Evolutionary conservation across 139 green algal genomes (phyloP), one percentile per base, ranked within the genome.

Genomic region (Gonium pectorale): DNA sequence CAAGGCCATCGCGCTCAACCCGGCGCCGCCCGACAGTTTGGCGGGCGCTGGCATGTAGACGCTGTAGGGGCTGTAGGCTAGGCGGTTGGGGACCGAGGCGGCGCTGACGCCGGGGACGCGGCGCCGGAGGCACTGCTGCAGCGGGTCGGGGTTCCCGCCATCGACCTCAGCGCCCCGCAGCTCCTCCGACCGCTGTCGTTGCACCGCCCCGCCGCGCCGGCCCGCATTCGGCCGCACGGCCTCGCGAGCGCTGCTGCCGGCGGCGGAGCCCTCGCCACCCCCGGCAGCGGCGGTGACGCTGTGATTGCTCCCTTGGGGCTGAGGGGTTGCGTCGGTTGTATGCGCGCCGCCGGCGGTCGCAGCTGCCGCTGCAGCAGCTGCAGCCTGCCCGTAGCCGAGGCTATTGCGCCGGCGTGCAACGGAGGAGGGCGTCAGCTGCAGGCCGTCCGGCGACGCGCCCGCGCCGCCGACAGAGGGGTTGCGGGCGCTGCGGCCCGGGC

Each of bases 51-150:
- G n/a, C 52, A 33, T 17, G 33, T 46, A 52, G 24, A 43, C 35
- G 35, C 60, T 13, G 49, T 71, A 74, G 31, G 73, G 73, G 43
- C 73, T 81, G 37, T 43, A 26, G 2, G 38, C 38, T 27, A 69
- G 54, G 54, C 73, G 59, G 19, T 69, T 54, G 38, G 73, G 73
- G 38, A 69, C 62, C 24, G 56, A 29, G 56, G 56, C 56, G 21
- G 56, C 56, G 21, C n/a, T 15, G 11, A n/a, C 63, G 24, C 29
- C 35, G 63, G 63, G n/a, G 63, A 13, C 56, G 56, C 56, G 56
- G 21, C 56, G 56, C 56, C 24, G 19, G 17, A n/a, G 56, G 56
- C 56, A 21, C 56, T 64, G 56, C 24, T 64, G 63, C 63, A 59
- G 15, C 15, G 15, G 15, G 49, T 17, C 49, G 49, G 49, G 15